Base-by-base conservation (phyloP, 139 green algal species). In the Chlamydomonas incerta region DNA sequence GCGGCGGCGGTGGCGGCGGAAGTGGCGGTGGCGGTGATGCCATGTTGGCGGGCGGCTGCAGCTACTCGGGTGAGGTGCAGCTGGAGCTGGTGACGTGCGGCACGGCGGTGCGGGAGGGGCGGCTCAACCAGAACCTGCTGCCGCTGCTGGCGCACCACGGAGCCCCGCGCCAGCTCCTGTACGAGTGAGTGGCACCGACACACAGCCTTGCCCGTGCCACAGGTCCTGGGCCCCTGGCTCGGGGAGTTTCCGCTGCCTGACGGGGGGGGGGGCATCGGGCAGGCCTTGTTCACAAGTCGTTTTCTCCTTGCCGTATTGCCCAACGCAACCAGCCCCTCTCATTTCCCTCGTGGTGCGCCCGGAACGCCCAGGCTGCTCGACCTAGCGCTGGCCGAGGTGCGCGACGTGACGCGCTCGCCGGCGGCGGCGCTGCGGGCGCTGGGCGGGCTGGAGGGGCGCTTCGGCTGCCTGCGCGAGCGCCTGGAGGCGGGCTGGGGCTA, bases 401-500 rank as follows among this genome's bases (percentile, higher is more conserved):
- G 8, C 24, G 41, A 62, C 41, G 37, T 21, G 41, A 24, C 33
- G 24, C 15, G 3, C 41, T 62, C 33, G 37, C 41, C 70, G 26
- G 24, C 24, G 0, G 41, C 26, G 2, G 70, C 70, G 24, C 70
- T 76, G 70, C 41, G 41, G 17, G 28, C 41, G 20, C 70, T 76
- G 41, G 26, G 70, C 17, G 70, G 55, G 41, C 70, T 33, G 23
- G 70, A 76, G 70, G 70, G 52, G 18, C 47, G 72, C 47, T 79
- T 79, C 47, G 11, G 28, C 37, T 15, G 3, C 17, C 72, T 79
- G 72, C 14, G 46, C 47, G 13, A 66, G 47, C 46, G 72, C 29
- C 72, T 79, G 47, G 72, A 46, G 72, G 72, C 72, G 72, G 72
- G 72, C 29, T 79, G 72, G 72, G 72, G 72, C 29, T 58, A n/a